Conservation (phyloP, 805 yeast genomes). For the Cyberlindnera amylophila region DNA sequence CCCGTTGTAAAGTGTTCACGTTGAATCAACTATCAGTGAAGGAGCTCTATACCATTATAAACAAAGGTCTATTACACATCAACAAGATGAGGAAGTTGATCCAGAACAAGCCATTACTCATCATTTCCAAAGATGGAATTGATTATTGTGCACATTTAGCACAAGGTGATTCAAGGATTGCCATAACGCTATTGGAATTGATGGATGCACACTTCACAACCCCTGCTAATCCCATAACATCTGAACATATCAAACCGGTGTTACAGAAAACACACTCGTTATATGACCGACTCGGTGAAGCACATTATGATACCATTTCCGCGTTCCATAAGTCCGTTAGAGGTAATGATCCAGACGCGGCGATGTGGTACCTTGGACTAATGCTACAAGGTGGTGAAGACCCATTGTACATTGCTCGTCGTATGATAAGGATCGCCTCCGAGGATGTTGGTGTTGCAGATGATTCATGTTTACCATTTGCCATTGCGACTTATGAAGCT, state of each 20-base stretch:
- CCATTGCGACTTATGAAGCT: constrained; percentile 80
- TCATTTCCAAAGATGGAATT: constrained; percentile 52
- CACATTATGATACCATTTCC: constrained; percentile 91
- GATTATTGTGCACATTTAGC: constrained; percentile 69
- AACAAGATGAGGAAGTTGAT: constrained; percentile 59
- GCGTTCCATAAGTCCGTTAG: constrained; percentile 93
- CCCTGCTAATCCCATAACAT: constrained; percentile 6
- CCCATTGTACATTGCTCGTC: constrained; percentile 80
- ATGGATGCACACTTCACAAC: constrained; percentile 47
- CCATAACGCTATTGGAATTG: constrained; percentile 76
- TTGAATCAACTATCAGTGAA: constrained; percentile 46
- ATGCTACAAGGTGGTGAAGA: constrained; percentile 95
- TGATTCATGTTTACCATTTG: constrained; percentile 80
- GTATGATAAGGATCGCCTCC: constrained; percentile 92
- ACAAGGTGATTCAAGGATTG: constrained; percentile 86
- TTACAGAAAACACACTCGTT: constrained; percentile 49
- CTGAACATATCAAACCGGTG: constrained; percentile 34
- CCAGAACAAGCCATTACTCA: constrained; percentile 45
- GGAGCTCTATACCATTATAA: constrained; percentile 52
- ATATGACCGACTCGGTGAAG: constrained; percentile 88
- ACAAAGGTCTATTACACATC: constrained; percentile 53
- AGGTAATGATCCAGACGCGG: constrained; percentile 87
- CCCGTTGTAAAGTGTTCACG: constrained; percentile 79
- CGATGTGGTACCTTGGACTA: constrained; percentile 77
- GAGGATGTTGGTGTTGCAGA: constrained; percentile 92